Conservation (phyloP, 2,329 filamentous ascomycete genomes). For the Xylaria sp. region DNA sequence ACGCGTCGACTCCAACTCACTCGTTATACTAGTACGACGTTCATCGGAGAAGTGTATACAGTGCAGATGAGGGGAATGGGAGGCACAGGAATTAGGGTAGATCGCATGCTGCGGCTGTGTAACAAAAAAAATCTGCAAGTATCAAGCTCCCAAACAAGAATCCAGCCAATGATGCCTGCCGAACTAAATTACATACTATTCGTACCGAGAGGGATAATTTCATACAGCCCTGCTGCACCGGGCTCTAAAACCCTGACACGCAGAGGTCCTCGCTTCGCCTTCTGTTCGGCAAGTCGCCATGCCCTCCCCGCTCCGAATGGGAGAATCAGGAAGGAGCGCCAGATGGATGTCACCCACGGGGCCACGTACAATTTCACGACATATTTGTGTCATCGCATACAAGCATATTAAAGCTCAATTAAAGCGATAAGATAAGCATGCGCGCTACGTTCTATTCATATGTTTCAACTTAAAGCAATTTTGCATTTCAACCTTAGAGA, state of each 20-base stretch:
- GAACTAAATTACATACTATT: slow-evolving; percentile 33
- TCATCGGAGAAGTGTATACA: slow-evolving; percentile 31
- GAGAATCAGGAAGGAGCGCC: slow-evolving; percentile 29
- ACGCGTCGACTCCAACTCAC: too few species aligned
- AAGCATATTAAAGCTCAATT: too few species aligned
- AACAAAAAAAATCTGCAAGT: slow-evolving; percentile 3
- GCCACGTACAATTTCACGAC: slow-evolving; percentile 35
- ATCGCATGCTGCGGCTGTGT: too few species aligned
- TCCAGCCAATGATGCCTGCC: slow-evolving; percentile 33
- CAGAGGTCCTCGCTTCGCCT: slow-evolving; percentile 32
- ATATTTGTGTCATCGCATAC: too few species aligned
- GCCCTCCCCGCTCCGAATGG: slow-evolving; percentile 37
- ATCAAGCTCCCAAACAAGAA: slow-evolving; percentile 27
- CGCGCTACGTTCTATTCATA: too few species aligned
- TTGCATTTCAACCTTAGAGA: too few species aligned
- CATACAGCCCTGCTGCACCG: slow-evolving; percentile 28
- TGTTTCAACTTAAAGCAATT: too few species aligned
- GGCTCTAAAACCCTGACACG: slow-evolving; percentile 8
- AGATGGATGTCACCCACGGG: slow-evolving; percentile 31
- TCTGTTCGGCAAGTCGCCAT: slow-evolving; percentile 39
- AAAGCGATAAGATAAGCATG: too few species aligned
- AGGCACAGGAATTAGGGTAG: too few species aligned
- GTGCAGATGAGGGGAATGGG: slow-evolving; percentile 31
- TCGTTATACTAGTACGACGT: too few species aligned
- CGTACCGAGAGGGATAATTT: slow-evolving; percentile 38